These are phyloP conservation scores for Fistulifera solaris DNA, from an alignment of 108 stramenopile genomes.

Conservation along the genomic window DNA sequence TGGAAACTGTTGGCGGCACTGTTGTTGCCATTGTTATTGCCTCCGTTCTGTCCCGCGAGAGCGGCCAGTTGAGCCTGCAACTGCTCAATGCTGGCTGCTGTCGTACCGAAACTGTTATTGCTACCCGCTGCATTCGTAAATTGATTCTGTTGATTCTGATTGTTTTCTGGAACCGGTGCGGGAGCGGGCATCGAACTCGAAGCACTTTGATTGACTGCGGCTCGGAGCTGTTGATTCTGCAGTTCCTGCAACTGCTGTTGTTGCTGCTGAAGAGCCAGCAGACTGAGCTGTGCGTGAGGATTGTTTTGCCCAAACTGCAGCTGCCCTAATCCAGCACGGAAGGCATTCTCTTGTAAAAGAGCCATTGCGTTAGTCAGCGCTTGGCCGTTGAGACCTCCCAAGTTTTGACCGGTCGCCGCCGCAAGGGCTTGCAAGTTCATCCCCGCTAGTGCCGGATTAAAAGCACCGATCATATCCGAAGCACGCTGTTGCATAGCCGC, in stretches of 20 bases:
- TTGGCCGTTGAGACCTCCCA: constrained; percentile 9
- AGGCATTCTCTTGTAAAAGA: constrained; percentile 6
- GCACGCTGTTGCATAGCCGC: constrained; percentile 39
- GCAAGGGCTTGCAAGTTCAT: constrained; percentile 17
- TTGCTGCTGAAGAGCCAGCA: constrained; percentile 19
- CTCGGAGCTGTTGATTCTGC: constrained; percentile 6
- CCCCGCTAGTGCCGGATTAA: constrained; percentile 23
- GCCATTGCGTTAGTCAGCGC: constrained; percentile 1
- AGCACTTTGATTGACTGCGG: too few relatives aligned
- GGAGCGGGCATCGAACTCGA: too few relatives aligned
- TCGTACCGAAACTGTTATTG: too few relatives aligned
- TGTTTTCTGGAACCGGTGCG: too few relatives aligned
- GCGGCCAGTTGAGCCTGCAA: constrained; percentile 31
- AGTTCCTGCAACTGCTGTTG: constrained; percentile 10
- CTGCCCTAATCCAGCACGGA: constrained; percentile 11
- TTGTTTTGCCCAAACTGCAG: neutral
- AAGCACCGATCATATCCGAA: constrained; percentile 11
- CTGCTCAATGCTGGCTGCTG: constrained; percentile 20
- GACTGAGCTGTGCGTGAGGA: neutral
- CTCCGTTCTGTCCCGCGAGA: constrained; percentile 15
- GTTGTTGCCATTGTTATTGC: constrained; percentile 20
- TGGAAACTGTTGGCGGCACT: constrained; percentile 2
- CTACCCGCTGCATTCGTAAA: too few relatives aligned
- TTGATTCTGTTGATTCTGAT: too few relatives aligned
- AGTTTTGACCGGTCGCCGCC: constrained; percentile 6